These are phyloP conservation scores for Macadamia integrifolia DNA, from an alignment of 164 flowering plant genomes.

Conservation along the genomic window DNA sequence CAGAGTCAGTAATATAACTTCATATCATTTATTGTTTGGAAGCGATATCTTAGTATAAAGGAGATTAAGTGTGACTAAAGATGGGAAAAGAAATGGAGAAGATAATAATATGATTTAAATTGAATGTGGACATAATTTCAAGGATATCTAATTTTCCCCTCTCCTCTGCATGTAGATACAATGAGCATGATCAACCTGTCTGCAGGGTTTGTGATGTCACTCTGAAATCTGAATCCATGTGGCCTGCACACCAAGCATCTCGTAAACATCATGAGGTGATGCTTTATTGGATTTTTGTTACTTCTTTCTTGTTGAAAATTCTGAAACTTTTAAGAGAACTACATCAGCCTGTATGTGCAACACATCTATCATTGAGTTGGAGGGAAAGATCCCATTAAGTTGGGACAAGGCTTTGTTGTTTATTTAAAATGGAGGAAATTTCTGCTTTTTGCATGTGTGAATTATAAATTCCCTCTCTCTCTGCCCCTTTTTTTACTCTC, in stretches of 20 bases:
- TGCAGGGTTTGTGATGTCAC: slow-evolving; percentile 73
- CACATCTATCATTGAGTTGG: background rate
- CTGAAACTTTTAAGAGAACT: background rate
- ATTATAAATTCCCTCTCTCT: no score
- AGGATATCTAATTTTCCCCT: background rate
- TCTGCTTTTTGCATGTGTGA: no score
- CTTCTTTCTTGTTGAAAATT: slow-evolving; percentile 1
- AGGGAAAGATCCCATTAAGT: no score
- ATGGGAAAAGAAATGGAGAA: no score
- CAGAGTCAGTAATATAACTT: no score
- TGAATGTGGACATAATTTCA: no score
- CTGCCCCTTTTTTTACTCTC: no score
- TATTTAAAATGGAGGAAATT: background rate
- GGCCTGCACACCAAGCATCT: slow-evolving; percentile 86
- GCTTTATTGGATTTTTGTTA: background rate
- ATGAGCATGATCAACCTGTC: slow-evolving; percentile 78
- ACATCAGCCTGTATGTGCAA: background rate
- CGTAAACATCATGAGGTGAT: slow-evolving; percentile 83
- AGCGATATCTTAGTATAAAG: no score
- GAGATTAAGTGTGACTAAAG: no score
- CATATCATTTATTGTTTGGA: no score
- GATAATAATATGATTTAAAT: background rate
- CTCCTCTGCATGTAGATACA: slow-evolving; percentile 47
- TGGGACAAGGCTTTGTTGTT: background rate
- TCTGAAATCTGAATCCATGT: slow-evolving; percentile 68